phyloP scores from a whole-genome alignment of 345 rosid species.

The Gossypioides kirkii region DNA sequence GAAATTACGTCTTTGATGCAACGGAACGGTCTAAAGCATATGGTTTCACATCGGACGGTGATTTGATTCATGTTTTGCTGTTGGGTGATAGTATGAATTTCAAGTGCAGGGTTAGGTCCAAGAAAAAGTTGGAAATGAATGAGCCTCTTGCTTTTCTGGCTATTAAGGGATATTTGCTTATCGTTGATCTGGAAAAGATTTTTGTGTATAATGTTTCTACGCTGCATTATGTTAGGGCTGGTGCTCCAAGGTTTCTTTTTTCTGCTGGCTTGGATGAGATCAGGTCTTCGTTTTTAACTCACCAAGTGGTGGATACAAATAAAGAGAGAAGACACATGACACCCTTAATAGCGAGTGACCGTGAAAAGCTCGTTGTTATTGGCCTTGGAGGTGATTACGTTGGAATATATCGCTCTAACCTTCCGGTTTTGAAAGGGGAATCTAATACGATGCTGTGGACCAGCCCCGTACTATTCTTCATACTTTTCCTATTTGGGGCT shows the following conservation, averaged over 20 bases:
- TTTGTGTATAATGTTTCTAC: slow-evolving; percentile 79
- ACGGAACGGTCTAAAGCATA: slow-evolving; percentile 88
- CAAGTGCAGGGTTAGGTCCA: slow-evolving; percentile 86
- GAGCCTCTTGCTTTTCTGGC: slow-evolving; percentile 71
- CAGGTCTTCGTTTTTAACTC: slow-evolving; percentile 62
- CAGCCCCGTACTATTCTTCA: slow-evolving; percentile 76
- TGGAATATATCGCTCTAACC: slow-evolving; percentile 76
- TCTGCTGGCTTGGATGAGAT: slow-evolving; percentile 70
- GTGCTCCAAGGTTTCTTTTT: slow-evolving; percentile 70
- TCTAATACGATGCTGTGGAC: slow-evolving; percentile 74
- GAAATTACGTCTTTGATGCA: slow-evolving; percentile 63
- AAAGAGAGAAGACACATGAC: slow-evolving; percentile 18
- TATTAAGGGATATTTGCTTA: slow-evolving; percentile 76
- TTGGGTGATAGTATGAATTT: slow-evolving; percentile 80
- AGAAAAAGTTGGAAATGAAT: slow-evolving; percentile 56
- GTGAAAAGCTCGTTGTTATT: slow-evolving; percentile 69
- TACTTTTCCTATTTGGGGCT: slow-evolving; percentile 71
- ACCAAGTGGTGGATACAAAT: slow-evolving; percentile 31
- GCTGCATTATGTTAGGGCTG: slow-evolving; percentile 65
- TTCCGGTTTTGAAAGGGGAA: slow-evolving; percentile 55
- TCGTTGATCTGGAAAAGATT: slow-evolving; percentile 55
- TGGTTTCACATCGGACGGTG: slow-evolving; percentile 82
- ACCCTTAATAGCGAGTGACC: slow-evolving; percentile 76
- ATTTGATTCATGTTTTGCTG: slow-evolving; percentile 65
- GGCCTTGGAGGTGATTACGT: slow-evolving; percentile 80